A percentile compares a stretch with the other conserved stretches of the same genome.
phyloP scores from a whole-genome alignment of 257 asterid species.

The Euphrasia confusa region DNA sequence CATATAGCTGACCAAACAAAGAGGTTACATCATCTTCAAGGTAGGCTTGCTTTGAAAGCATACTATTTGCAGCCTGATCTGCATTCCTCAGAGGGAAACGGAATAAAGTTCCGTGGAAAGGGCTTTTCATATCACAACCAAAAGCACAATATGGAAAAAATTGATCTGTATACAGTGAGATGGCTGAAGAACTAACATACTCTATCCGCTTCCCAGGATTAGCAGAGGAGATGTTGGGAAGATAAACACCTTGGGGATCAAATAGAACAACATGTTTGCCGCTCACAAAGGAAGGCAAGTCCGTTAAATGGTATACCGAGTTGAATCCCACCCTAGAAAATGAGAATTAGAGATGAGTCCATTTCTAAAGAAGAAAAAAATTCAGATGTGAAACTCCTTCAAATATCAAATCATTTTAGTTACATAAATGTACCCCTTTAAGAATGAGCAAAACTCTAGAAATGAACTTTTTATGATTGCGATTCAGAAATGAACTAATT shows the following conservation, averaged over 20 bases:
- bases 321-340: constrained; percentile 95
- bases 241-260: constrained; percentile 94
- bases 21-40: constrained; percentile 73
- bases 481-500: constrained; percentile 1
- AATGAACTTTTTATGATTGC: constrained; percentile 7
- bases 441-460: constrained; percentile 17
- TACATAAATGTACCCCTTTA: constrained; percentile 11
- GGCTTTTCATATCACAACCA: constrained; percentile 88
- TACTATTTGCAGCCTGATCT: constrained; percentile 80
- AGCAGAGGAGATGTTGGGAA: constrained; percentile 76
- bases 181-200: constrained; percentile 79
- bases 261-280: constrained; percentile 89
- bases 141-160: constrained; percentile 88
- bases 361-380: constrained; percentile 24
- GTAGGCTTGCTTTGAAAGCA: constrained; percentile 91
- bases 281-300: constrained; percentile 92
- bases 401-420: constrained; percentile 11
- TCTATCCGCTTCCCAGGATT: constrained; percentile 97
- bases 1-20: constrained; percentile 77
- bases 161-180: constrained; percentile 77
- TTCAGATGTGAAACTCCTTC: constrained; percentile 9
- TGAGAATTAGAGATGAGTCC: constrained; percentile 27
- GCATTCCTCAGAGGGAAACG: constrained; percentile 95
- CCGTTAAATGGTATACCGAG: constrained; percentile 95
- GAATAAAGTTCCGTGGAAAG: constrained; percentile 88